Percentiles rank a stretch among this genome's conserved stretches.
Conservation (phyloP, 1,139 yeast genomes). For the Kurtzmaniella quercitrusa region DNA sequence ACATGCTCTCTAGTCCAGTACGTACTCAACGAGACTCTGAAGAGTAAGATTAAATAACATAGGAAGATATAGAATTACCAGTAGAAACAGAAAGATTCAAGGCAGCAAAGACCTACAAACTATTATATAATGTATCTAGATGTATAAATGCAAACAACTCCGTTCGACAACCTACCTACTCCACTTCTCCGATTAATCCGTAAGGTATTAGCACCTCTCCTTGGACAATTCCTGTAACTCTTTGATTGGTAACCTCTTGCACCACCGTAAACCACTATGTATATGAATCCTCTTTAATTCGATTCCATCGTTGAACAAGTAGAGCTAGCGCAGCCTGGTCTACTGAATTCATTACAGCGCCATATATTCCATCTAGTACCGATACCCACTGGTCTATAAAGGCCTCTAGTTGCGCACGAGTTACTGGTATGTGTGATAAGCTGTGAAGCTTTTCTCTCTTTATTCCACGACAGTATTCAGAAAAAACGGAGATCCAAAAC, state of each 20-base stretch:
- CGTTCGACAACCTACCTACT: no score
- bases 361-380: constrained; percentile 39
- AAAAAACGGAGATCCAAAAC: constrained; percentile 59
- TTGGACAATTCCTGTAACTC: no score
- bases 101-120: no score
- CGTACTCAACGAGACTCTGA: background rate
- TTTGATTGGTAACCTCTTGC: no score
- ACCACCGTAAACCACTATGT: no score
- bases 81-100: no score
- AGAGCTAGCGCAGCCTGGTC: constrained; percentile 38
- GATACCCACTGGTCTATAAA: constrained; percentile 53
- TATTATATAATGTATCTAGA: no score
- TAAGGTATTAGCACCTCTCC: no score
- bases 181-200: no score
- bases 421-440: constrained; percentile 26
- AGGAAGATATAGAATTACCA: no score
- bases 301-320: constrained; percentile 39
- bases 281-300: constrained; percentile 9
- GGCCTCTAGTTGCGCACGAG: constrained; percentile 15
- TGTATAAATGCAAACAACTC: no score
- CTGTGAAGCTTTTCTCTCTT: background rate
- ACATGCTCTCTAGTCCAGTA: background rate
- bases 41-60: background rate
- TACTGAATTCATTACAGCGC: constrained; percentile 26
- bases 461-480: constrained; percentile 31